A percentile compares a stretch with the other conserved stretches of the same genome.
Conservation (phyloP, 2,329 filamentous ascomycete genomes). For the Escovopsis sp. region DNA sequence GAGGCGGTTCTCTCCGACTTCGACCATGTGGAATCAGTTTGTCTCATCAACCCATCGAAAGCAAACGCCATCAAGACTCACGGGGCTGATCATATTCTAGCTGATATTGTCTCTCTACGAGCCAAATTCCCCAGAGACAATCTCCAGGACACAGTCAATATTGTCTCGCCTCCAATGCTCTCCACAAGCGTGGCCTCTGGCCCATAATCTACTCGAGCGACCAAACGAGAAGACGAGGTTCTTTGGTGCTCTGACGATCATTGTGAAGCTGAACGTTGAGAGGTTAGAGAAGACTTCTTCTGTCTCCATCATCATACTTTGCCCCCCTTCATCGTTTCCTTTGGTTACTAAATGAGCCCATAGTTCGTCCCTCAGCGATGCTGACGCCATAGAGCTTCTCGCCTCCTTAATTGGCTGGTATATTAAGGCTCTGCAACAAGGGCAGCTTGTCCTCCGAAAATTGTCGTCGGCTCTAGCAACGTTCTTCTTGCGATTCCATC, state of each 20-base stretch:
- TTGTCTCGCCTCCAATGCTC: constrained; percentile 69
- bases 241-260: constrained; percentile 84
- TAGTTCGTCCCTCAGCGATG: constrained; percentile 36
- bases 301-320: background rate
- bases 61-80: background rate
- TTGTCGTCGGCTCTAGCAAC: constrained; percentile 63
- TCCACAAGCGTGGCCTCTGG: constrained; percentile 71
- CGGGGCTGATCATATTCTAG: constrained; percentile 13
- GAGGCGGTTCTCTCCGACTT: constrained; percentile 8
- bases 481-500: constrained; percentile 58
- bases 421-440: constrained; percentile 35
- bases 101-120: constrained; percentile 40
- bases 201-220: constrained; percentile 56
- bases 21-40: constrained; percentile 13
- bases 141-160: constrained; percentile 49
- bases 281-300: constrained; percentile 34
- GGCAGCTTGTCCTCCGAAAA: constrained; percentile 54
- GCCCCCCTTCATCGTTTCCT: background rate
- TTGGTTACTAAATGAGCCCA: background rate
- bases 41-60: constrained; percentile 3
- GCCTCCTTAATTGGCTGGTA: constrained; percentile 49
- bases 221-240: constrained; percentile 68
- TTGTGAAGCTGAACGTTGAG: constrained; percentile 88
- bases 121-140: constrained; percentile 32
- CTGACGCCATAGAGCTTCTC: constrained; percentile 44